Conservation (phyloP, 129 eudicot genomes). For the Arctium lappa region DNA sequence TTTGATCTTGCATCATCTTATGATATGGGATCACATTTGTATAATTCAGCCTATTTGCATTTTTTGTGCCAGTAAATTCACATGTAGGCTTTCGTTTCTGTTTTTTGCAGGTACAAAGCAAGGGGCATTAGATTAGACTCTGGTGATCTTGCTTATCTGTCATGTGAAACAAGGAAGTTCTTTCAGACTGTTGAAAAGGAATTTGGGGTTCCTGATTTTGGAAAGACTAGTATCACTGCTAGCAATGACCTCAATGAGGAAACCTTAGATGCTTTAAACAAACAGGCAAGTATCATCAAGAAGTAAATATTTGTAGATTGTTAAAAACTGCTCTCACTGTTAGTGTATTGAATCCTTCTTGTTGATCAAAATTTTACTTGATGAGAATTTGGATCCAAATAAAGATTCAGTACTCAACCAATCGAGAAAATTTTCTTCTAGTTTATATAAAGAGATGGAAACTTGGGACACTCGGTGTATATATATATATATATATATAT, state of each 20-base stretch:
- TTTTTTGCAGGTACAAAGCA: slow-evolving; percentile 78
- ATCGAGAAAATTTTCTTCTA: background rate
- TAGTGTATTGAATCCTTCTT: background rate
- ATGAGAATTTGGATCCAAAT: background rate
- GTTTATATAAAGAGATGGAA: background rate
- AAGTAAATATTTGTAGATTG: background rate
- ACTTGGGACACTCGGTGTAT: background rate
- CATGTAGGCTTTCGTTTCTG: background rate
- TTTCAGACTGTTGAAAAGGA: slow-evolving; percentile 75
- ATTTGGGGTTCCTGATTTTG: slow-evolving; percentile 69
- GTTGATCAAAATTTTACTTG: background rate
- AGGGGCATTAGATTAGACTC: slow-evolving; percentile 87
- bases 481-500: no score
- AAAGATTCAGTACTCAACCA: background rate
- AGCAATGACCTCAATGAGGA: slow-evolving; percentile 98
- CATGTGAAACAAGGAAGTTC: slow-evolving; percentile 85
- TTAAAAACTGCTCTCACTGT: background rate
- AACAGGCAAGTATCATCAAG: slow-evolving; percentile 50
- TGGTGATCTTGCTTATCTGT: slow-evolving; percentile 94
- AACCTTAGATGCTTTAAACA: slow-evolving; percentile 92
- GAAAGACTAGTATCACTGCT: slow-evolving; percentile 77
- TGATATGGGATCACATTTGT: background rate
- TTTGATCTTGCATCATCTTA: no score
- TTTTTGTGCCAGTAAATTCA: background rate
- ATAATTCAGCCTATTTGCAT: background rate